A percentile compares a stretch with the other conserved stretches of the same genome.
Evolutionary conservation across 805 yeast species (phyloP).

Genomic region (Sugiyamaella smithiae): DNA sequence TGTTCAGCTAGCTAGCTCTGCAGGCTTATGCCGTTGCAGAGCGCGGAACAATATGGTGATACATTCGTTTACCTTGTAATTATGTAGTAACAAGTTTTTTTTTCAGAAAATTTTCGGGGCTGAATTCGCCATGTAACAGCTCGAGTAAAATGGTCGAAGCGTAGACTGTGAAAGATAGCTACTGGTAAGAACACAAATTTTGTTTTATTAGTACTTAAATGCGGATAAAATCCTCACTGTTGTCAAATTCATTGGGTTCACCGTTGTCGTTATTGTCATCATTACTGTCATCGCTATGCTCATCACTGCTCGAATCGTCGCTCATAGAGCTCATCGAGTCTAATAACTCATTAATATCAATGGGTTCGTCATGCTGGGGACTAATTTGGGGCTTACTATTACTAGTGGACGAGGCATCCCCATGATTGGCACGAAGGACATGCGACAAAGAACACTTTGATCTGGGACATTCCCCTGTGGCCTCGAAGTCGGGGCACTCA

Average conservation of each 20-base stretch:
- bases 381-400: slow-evolving; percentile 18
- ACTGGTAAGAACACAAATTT: neutral
- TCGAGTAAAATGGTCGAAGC: neutral
- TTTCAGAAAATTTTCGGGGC: too few relatives aligned
- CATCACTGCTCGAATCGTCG: slow-evolving; percentile 12
- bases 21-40: slow-evolving; percentile 4
- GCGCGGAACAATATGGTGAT: slow-evolving; percentile 33
- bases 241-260: slow-evolving; percentile 9
- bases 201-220: neutral
- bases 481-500: slow-evolving; percentile 71
- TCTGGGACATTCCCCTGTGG: slow-evolving; percentile 55
- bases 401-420: slow-evolving; percentile 16
- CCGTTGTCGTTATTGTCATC: slow-evolving; percentile 20
- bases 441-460: slow-evolving; percentile 54
- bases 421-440: slow-evolving; percentile 33
- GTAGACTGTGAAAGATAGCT: neutral
- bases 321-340: neutral
- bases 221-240: neutral
- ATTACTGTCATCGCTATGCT: slow-evolving; percentile 21
- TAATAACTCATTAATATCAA: slow-evolving; percentile 16
- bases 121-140: neutral
- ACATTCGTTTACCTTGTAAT: slow-evolving; percentile 30
- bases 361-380: slow-evolving; percentile 26
- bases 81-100: too few relatives aligned
- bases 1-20: slow-evolving; percentile 26